A percentile compares a stretch with the other conserved stretches of the same genome.
Evolutionary conservation across 2,329 filamentous ascomycete genomes (phyloP).

Genomic region (Exophiala calicioides): DNA sequence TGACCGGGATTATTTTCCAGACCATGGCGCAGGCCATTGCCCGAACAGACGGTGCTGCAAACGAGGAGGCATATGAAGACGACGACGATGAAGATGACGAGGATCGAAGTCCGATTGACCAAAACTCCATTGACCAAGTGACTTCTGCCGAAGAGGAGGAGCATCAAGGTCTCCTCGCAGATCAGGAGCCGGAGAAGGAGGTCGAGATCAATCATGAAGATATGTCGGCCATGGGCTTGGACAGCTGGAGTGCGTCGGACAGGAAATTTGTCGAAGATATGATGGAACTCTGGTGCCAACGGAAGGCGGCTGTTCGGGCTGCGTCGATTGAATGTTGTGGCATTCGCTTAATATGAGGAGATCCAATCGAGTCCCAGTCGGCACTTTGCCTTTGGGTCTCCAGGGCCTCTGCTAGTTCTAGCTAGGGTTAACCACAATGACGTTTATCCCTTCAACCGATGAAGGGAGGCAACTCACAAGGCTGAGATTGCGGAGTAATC

Average conservation of each 20-base stretch:
- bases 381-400: too few species aligned
- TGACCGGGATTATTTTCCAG: slow-evolving; percentile 50
- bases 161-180: slow-evolving; percentile 28
- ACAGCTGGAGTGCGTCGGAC: slow-evolving; percentile 51
- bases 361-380: too few species aligned
- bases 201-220: slow-evolving; percentile 46
- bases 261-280: slow-evolving; percentile 49
- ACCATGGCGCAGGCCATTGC: slow-evolving; percentile 45
- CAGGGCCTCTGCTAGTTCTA: too few species aligned
- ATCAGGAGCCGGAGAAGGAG: slow-evolving; percentile 28
- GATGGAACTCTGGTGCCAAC: slow-evolving; percentile 48
- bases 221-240: slow-evolving; percentile 51
- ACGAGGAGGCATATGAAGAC: slow-evolving; percentile 25
- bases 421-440: too few species aligned
- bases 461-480: too few species aligned
- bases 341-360: slow-evolving; percentile 38
- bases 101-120: slow-evolving; percentile 1
- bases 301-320: slow-evolving; percentile 45
- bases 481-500: too few species aligned
- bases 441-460: too few species aligned
- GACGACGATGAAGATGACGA: slow-evolving; percentile 24
- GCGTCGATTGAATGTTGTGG: slow-evolving; percentile 51
- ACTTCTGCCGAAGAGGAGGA: slow-evolving; percentile 30
- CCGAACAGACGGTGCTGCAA: slow-evolving; percentile 38
- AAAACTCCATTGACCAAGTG: slow-evolving; percentile 12